phyloP scores from a whole-genome alignment of 2,329 filamentous ascomycete species.

The Clarireedia monteithiana region DNA sequence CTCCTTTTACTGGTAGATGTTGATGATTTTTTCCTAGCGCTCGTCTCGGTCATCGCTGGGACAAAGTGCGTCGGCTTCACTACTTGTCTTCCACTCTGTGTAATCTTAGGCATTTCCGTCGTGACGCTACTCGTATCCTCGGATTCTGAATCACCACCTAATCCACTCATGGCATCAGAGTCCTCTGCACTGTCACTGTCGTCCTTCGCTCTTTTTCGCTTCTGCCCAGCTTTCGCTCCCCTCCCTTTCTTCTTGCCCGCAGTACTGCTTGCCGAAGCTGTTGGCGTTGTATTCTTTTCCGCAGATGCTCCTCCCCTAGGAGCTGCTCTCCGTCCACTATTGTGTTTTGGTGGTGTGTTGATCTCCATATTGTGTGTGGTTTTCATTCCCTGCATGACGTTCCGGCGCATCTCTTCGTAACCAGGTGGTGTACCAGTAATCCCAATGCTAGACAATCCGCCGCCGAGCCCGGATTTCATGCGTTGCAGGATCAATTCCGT shows the following conservation, averaged over 20 bases:
- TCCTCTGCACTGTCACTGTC: constrained; percentile 26
- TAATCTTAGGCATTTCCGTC: constrained; percentile 52
- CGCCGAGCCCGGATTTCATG: constrained; percentile 24
- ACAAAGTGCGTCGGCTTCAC: constrained; percentile 58
- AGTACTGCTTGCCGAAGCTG: constrained; percentile 17
- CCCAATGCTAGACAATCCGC: constrained; percentile 22
- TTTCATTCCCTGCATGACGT: constrained; percentile 29
- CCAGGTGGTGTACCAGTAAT: constrained; percentile 25
- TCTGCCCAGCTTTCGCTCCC: constrained; percentile 19
- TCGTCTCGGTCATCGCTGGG: constrained; percentile 42
- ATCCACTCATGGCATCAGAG: constrained; percentile 25
- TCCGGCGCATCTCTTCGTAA: constrained; percentile 30
- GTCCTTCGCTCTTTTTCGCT: constrained; percentile 27
- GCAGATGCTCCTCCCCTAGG: constrained; percentile 6
- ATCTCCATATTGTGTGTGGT: constrained; percentile 30
- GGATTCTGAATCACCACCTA: constrained; percentile 31
- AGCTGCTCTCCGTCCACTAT: constrained; percentile 12
- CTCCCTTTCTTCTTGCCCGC: constrained; percentile 16
- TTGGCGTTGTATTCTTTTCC: constrained; percentile 12
- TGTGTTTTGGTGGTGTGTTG: constrained; percentile 16
- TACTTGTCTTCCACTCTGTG: constrained; percentile 68
- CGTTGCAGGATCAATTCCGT: constrained; percentile 32
- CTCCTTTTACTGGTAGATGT: constrained; percentile 43
- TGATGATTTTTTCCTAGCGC: constrained; percentile 31
- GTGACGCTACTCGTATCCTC: constrained; percentile 37